Percentiles rank a stretch among this genome's conserved stretches.
Evolutionary conservation across 768 basidiomycete genomes (phyloP).

Genomic region (Hericium erinaceus): DNA sequence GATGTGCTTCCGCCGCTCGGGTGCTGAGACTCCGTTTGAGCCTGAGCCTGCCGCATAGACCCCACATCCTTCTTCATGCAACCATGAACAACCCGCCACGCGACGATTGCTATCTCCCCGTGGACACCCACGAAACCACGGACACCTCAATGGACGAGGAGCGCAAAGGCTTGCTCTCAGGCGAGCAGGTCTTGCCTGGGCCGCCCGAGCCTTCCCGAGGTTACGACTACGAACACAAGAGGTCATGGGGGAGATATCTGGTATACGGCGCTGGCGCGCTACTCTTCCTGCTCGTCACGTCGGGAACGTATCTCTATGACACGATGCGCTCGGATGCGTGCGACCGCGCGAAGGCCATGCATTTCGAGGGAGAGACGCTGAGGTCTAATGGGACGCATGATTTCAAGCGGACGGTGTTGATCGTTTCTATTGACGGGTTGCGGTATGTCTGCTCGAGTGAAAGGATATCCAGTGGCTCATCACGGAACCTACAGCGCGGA

Average conservation of each 20-base stretch:
- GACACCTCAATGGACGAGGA: slow-evolving; percentile 8
- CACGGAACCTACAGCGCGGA: slow-evolving; percentile 46
- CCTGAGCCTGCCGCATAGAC: too few species aligned
- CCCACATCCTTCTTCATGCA: not conserved
- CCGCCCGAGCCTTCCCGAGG: not conserved
- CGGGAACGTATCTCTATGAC: not conserved
- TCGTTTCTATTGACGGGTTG: slow-evolving; percentile 84
- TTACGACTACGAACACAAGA: not conserved
- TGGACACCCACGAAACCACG: not conserved
- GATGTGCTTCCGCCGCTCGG: too few species aligned
- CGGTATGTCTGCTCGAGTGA: slow-evolving; percentile 27
- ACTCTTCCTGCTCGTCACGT: not conserved
- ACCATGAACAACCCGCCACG: not conserved
- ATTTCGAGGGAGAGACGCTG: slow-evolving; percentile 32
- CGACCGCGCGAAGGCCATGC: slow-evolving; percentile 6
- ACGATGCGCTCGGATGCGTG: not conserved
- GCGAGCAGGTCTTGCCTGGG: not conserved
- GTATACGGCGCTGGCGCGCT: not conserved
- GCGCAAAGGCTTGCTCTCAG: slow-evolving; percentile 16
- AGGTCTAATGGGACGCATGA: slow-evolving; percentile 77
- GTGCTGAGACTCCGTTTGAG: too few species aligned
- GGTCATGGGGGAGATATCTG: not conserved
- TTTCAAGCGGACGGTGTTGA: slow-evolving; percentile 70
- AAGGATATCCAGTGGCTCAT: not conserved
- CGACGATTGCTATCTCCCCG: not conserved